phyloP scores from a whole-genome alignment of 192 early-diverging fungal genomes.

The Dissophora ornata region DNA sequence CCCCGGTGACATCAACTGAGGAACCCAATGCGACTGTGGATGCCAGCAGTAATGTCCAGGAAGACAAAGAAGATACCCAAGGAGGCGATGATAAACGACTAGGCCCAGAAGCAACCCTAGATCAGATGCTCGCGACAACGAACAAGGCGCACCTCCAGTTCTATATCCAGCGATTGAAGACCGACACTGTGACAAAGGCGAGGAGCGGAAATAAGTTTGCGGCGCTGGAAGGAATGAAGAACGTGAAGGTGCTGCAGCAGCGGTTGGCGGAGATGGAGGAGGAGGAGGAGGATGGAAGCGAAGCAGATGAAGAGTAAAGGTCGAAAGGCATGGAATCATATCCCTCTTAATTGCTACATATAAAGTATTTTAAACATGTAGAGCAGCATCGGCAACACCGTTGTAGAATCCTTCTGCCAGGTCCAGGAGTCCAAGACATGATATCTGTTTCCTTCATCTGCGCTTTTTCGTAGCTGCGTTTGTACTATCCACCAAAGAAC shows the following conservation, averaged over 20 bases:
- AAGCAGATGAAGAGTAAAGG: not conserved
- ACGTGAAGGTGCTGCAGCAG: constrained; percentile 40
- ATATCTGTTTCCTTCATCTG: no score
- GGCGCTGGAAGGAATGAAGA: constrained; percentile 50
- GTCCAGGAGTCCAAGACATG: no score
- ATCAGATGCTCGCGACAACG: constrained; percentile 28
- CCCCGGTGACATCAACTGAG: not conserved
- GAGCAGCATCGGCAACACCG: no score
- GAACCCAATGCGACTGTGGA: not conserved
- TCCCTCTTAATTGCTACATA: no score
- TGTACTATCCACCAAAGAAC: no score
- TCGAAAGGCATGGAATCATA: no score
- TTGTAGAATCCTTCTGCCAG: no score
- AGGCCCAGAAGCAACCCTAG: constrained; percentile 32
- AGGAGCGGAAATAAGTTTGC: constrained; percentile 36
- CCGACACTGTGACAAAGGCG: constrained; percentile 50
- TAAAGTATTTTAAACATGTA: no score
- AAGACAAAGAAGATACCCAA: not conserved
- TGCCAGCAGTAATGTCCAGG: not conserved
- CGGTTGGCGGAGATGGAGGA: constrained; percentile 28
- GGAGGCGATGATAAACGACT: constrained; percentile 4
- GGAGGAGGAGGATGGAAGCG: not conserved
- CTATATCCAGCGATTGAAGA: constrained; percentile 48
- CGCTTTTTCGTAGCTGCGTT: no score
- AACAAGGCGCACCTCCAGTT: constrained; percentile 16